Base-by-base conservation (phyloP, 768 basidiomycete species). In the Leccinum uliginosum region DNA sequence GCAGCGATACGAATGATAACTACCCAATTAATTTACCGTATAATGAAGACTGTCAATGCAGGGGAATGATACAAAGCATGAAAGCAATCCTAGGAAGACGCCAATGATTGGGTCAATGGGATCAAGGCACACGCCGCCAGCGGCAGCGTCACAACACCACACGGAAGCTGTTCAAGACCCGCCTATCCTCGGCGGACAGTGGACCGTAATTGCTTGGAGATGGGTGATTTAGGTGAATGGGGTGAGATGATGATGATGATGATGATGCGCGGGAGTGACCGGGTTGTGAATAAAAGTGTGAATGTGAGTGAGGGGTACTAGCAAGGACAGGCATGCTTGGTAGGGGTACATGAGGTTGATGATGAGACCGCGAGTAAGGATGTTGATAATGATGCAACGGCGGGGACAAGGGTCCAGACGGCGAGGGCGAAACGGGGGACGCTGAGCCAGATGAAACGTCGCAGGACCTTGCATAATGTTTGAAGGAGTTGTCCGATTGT, bases 131-230 rank as follows among this genome's bases (percentile, higher is more conserved):
- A 45, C 23, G 3, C 21, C 3, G 23, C 11, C 21, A 43, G n/a
- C 11, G 21, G 17, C 19, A 58, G 60, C 30, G 55, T 71, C 69
- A 84, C 51, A 83, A 67, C 24, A 77, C 75, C 45, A 84, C 76
- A 45, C 80, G 80, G 64, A 86, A 80, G 46, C 80, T 79, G 59
- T 77, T 77, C 53, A 86, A 66, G n/a, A 76, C 81, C 53, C 83
- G 76, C 55, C 77, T 79, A 67, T 86, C 84, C 65, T 86, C 84
- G 47, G 79, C 73, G 10, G 83, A 73, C 32, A 83, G 50, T 74
- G 75, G 59, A 71, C 75, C 30, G 74, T 74, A 71, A 46, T 61
- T 68, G 14, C 59, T 67, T 40, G 67, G 63, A 17, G 66, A 62
- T 49, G 65, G 70, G n/a, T 58, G 60, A 24, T 58, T 60, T 38